Evolutionary conservation across 768 basidiomycete species (phyloP).

Genomic region (Rhodocollybia butyracea): DNA sequence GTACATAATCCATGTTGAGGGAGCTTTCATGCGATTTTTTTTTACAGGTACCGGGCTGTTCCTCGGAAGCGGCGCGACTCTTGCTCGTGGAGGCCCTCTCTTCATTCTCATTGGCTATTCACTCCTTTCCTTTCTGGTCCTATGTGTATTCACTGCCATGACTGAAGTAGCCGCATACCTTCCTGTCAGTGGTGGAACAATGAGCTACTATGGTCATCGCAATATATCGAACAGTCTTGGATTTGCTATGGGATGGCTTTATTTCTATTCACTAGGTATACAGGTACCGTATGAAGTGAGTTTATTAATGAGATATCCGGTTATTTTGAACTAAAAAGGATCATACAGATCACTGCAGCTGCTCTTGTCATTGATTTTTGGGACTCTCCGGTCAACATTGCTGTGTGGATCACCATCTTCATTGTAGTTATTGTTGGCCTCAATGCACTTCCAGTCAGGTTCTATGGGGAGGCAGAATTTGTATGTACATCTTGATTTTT

Average conservation of each 20-base stretch:
- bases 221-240: not conserved
- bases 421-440: not conserved
- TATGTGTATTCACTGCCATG: not conserved
- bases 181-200: not conserved
- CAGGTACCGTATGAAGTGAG: not conserved
- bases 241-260: not conserved
- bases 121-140: not conserved
- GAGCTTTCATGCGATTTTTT: not conserved
- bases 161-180: not conserved
- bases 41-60: not conserved
- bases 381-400: not conserved
- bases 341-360: not conserved
- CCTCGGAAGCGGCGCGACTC: not conserved
- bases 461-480: not conserved
- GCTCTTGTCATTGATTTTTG: not conserved
- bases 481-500: no score
- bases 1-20: not conserved
- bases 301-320: not conserved
- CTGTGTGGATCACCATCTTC: not conserved
- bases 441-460: not conserved
- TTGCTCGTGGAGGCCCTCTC: not conserved
- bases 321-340: not conserved
- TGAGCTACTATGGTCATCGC: not conserved
- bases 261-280: not conserved
- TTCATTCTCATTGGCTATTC: not conserved